Evolutionary conservation across 2,329 filamentous ascomycete species (phyloP).

Genomic region (Tolypocladium amazonense): DNA sequence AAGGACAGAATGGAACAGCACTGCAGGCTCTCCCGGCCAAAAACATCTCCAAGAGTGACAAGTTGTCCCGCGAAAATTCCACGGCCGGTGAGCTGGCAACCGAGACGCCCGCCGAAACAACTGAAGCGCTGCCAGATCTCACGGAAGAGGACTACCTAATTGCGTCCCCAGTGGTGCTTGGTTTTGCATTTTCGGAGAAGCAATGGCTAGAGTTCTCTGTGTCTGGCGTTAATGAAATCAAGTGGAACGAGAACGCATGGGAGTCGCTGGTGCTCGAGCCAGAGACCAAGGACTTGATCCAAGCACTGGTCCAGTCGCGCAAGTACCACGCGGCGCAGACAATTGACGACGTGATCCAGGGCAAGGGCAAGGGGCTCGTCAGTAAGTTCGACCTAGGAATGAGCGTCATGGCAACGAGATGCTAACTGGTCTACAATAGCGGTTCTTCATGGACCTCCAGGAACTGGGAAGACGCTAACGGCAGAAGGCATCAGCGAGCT

Average conservation of each 20-base stretch:
- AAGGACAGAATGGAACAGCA: conserved; percentile 30
- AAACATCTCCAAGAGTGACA: conserved; percentile 2
- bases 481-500: conserved; percentile 80
- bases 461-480: conserved; percentile 81
- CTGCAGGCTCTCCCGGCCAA: conserved; percentile 40
- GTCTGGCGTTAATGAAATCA: conserved; percentile 66
- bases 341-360: conserved; percentile 73
- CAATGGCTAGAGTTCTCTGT: conserved; percentile 84
- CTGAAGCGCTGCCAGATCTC: conserved; percentile 7
- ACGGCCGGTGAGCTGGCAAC: conserved; percentile 1
- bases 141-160: conserved; percentile 69
- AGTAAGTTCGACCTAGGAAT: conserved; percentile 22
- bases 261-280: conserved; percentile 64
- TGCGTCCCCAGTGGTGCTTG: conserved; percentile 73
- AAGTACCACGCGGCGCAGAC: conserved; percentile 72
- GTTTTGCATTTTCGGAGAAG: conserved; percentile 82
- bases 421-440: conserved; percentile 17
- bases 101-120: conserved; percentile 6
- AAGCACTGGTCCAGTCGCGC: conserved; percentile 72
- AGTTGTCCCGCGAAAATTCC: not conserved
- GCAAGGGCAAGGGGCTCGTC: conserved; percentile 80
- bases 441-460: conserved; percentile 75
- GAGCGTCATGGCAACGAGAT: not conserved
- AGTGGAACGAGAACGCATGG: conserved; percentile 78
- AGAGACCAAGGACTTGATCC: conserved; percentile 53